These are phyloP conservation scores for Yamadazyma sp. DNA, from an alignment of 805 yeast genomes.

Conservation along the genomic window DNA sequence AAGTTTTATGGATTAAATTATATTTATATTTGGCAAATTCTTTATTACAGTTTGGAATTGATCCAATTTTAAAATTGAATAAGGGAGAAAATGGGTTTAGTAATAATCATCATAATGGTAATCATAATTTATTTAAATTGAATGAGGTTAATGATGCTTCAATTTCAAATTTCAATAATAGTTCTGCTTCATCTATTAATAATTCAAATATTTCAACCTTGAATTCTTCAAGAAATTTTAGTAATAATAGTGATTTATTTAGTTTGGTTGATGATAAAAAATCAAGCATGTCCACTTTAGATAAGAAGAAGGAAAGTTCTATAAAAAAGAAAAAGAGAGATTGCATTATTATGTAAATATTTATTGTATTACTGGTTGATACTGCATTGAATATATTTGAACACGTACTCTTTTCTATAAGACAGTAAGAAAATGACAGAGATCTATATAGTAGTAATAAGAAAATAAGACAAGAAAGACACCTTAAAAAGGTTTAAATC, in stretches of 20 bases:
- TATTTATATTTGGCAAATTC: constrained; percentile 69
- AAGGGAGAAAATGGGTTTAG: constrained; percentile 3
- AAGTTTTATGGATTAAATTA: constrained; percentile 67
- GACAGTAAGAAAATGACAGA: too few relatives aligned
- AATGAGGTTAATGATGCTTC: constrained; percentile 8
- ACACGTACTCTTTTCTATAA: too few relatives aligned
- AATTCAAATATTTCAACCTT: neutral
- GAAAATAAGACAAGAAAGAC: too few relatives aligned
- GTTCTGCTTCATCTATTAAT: constrained; percentile 1
- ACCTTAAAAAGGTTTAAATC: too few relatives aligned
- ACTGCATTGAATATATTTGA: too few relatives aligned
- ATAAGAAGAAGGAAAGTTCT: constrained; percentile 3
- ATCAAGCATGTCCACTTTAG: constrained; percentile 9
- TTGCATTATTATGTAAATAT: constrained; percentile 27
- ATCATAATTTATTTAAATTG: constrained; percentile 7
- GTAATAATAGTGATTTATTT: constrained; percentile 9
- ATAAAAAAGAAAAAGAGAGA: constrained; percentile 24
- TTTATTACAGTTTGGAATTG: constrained; percentile 58
- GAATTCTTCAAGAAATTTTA: constrained; percentile 1
- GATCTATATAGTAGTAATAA: too few relatives aligned
- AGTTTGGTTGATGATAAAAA: constrained; percentile 10
- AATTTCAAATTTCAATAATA: neutral
- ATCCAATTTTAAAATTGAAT: constrained; percentile 35
- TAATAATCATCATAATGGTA: neutral
- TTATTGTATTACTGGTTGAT: too few relatives aligned